phyloP scores from a whole-genome alignment of 345 rosid species.

The Euphorbia pulcherrima region DNA sequence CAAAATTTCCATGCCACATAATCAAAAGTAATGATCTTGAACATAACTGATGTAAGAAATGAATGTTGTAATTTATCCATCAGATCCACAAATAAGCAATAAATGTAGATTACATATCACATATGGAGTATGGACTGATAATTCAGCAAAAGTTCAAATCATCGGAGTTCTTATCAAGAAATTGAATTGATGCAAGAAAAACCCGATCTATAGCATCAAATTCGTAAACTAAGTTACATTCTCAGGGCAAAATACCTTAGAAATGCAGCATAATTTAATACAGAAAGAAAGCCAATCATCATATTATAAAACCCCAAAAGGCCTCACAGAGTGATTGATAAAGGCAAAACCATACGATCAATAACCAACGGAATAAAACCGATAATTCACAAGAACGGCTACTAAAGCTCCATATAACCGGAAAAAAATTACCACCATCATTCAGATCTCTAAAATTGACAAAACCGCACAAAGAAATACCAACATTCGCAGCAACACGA shows the following conservation, averaged over 20 bases:
- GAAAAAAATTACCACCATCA: neutral
- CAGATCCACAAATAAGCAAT: neutral
- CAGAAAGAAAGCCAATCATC: too few species aligned
- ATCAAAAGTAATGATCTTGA: neutral
- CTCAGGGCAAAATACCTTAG: neutral
- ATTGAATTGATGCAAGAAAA: neutral
- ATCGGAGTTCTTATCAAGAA: neutral
- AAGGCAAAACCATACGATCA: neutral
- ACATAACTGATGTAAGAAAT: neutral
- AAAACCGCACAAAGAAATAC: too few species aligned
- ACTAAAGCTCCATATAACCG: neutral
- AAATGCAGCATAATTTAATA: neutral
- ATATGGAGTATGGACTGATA: neutral
- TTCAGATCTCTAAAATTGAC: neutral
- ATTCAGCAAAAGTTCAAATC: neutral
- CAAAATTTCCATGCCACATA: neutral
- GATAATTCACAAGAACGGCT: neutral
- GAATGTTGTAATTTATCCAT: neutral
- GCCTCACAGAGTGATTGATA: neutral
- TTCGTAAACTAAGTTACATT: neutral
- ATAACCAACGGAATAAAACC: neutral
- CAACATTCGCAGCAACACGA: neutral
- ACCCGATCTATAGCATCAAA: neutral
- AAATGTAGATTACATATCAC: neutral
- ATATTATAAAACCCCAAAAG: neutral